Conservation (phyloP, 169 alveolate genomes). For the Eimeria maxima region DNA sequence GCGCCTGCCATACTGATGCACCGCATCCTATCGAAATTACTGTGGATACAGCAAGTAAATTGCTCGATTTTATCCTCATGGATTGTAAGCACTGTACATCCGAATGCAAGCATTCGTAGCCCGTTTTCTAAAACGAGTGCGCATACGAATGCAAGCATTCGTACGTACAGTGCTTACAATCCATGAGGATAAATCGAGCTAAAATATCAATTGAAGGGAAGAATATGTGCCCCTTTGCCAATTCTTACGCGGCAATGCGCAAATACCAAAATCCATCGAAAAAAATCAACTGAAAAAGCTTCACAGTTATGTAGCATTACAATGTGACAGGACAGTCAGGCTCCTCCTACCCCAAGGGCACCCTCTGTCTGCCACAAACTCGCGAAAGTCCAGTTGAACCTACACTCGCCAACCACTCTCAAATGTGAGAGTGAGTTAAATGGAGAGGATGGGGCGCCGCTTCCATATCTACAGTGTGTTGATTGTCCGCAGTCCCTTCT, state of each 20-base stretch:
- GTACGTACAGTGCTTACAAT: neutral
- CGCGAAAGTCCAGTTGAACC: neutral
- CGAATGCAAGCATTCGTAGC: too few species aligned
- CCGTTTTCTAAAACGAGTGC: too few species aligned
- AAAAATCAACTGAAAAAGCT: neutral
- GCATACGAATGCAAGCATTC: neutral
- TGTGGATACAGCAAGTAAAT: neutral
- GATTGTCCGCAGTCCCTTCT: conserved; percentile 79
- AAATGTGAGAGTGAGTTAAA: neutral
- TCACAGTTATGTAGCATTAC: neutral
- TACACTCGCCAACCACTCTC: neutral
- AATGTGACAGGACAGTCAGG: neutral
- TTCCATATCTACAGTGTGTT: neutral
- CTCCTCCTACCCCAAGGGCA: neutral
- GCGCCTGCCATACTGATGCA: neutral
- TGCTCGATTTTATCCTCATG: too few species aligned
- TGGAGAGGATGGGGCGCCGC: neutral
- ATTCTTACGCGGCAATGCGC: neutral
- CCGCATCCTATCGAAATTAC: neutral
- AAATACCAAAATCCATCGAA: neutral
- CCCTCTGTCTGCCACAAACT: neutral
- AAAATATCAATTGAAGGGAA: neutral
- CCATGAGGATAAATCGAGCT: neutral
- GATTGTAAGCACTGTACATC: too few species aligned
- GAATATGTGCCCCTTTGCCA: neutral